Evolutionary conservation across 768 basidiomycete species (phyloP), one percentile per base, ranked within the genome.

Genomic region (Amanita polypyramis): DNA sequence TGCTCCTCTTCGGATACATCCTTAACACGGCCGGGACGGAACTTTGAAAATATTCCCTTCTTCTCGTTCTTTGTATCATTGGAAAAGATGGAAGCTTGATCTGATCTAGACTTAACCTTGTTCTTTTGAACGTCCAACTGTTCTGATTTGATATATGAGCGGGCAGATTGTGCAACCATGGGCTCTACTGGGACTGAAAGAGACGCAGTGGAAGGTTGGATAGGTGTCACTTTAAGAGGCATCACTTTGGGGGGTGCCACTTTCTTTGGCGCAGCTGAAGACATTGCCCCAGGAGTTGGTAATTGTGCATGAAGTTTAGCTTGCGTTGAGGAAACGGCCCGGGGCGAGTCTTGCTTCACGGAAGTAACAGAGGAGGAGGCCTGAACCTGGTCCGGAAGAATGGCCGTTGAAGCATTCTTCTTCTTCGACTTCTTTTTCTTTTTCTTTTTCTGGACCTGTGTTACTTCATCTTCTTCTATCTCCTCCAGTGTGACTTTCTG

Each of bases 391-490:
- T 44, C 54, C 30, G 63, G 42, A 4, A 63, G 51, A 3, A 62
- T 49, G 15, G 65, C 46, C 54, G 75, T 46, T 54, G n/a, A n/a
- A n/a, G 75, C 75, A 61, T 76, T 79, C 63, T 82, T 85, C 60
- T 85, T 88, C 68, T 82, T 86, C 17, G 74, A 65, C 55, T 84
- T 85, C 64, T 82, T 83, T 61, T 82, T 82, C 58, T 85, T 85
- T 38, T 69, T 63, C 58, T 86, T 85, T 39, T 70, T 63, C 1
- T 62, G 41, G 2, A 66, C 55, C 0, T 59, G 40, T 23, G 57
- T 46, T 1, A 61, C 87, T 43, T 84, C 82, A 0, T 77, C 80
- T 35, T 89, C 84, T 56, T 86, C 85, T 7, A 83, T 70, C 83
- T 11, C 74, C 69, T 56, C 68, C 71, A 43, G 20, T 27, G 27